These are phyloP conservation scores for Scedosporium aurantiacum DNA, from an alignment of 2,329 filamentous ascomycete genomes.

Conservation along the genomic window DNA sequence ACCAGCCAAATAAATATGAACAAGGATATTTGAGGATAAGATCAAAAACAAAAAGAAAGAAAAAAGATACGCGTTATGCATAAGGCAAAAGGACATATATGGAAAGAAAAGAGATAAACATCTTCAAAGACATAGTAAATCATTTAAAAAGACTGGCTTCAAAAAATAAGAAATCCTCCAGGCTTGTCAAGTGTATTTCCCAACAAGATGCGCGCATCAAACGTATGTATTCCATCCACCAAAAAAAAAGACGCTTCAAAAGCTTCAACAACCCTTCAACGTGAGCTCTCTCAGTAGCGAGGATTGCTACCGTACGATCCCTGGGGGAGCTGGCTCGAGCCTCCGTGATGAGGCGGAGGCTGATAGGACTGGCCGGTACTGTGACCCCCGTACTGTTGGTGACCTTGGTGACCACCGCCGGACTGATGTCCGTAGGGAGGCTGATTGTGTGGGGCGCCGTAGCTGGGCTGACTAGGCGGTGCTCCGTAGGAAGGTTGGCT, in stretches of 20 bases:
- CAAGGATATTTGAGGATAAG: background rate
- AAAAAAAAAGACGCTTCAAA: constrained; percentile 1
- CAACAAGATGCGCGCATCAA: background rate
- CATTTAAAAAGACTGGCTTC: background rate
- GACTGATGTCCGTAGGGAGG: too few species aligned
- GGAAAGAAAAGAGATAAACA: background rate
- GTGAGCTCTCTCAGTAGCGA: constrained; percentile 6
- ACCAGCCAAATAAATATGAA: background rate
- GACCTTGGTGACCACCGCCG: background rate
- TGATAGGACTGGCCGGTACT: background rate
- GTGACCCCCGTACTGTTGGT: background rate
- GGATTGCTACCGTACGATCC: constrained; percentile 3
- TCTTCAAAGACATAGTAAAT: background rate
- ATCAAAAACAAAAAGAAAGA: background rate
- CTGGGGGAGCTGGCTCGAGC: constrained; percentile 5
- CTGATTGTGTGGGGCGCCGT: background rate
- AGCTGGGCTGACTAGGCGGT: constrained; percentile 6
- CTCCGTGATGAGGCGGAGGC: constrained; percentile 11
- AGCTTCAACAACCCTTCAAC: constrained; percentile 8
- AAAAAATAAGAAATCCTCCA: constrained; percentile 1
- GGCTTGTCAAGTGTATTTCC: background rate
- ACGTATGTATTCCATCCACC: background rate
- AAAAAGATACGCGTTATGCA: background rate
- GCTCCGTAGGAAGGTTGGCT: constrained; percentile 7
- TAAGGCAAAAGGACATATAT: background rate